Evolutionary conservation across 176 grass and related monocot genomes (phyloP).

Genomic region (Pontederia crassipes): DNA sequence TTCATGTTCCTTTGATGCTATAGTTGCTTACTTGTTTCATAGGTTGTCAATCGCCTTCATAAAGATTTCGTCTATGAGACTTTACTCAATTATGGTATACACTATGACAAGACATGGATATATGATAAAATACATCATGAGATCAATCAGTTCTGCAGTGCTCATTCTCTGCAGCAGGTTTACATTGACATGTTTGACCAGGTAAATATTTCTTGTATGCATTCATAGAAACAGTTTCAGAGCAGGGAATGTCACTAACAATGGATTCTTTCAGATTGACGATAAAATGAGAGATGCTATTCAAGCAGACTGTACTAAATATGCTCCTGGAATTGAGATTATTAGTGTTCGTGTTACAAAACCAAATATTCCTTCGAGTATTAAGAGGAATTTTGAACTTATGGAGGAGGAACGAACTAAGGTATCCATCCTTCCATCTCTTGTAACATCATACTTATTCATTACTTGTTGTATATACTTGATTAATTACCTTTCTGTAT

Average conservation of each 20-base stretch:
- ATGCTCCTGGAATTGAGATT: slow-evolving; percentile 98
- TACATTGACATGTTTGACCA: slow-evolving; percentile 99
- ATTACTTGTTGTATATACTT: not conserved
- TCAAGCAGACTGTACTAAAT: slow-evolving; percentile 83
- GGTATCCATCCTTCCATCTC: slow-evolving; percentile 32
- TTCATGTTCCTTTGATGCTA: slow-evolving; percentile 8
- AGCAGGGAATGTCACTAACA: not conserved
- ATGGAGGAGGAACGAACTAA: slow-evolving; percentile 99
- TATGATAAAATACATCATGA: slow-evolving; percentile 99
- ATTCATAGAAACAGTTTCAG: not conserved
- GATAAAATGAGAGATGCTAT: slow-evolving; percentile 99
- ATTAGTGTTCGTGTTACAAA: slow-evolving; percentile 93
- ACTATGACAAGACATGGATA: slow-evolving; percentile 99
- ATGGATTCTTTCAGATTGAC: slow-evolving; percentile 49
- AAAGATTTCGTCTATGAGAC: slow-evolving; percentile 88
- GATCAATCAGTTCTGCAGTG: slow-evolving; percentile 99
- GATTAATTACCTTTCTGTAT: too few relatives aligned
- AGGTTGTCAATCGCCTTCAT: slow-evolving; percentile 93
- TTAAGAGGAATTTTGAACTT: slow-evolving; percentile 92
- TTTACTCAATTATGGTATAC: slow-evolving; percentile 85
- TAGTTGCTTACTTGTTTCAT: slow-evolving; percentile 15
- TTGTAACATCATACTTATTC: not conserved
- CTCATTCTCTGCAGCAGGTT: slow-evolving; percentile 91
- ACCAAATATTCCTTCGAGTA: slow-evolving; percentile 77
- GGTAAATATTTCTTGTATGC: slow-evolving; percentile 24